A percentile compares a stretch with the other conserved stretches of the same genome.
Conservation (phyloP, 1,284 basidiomycete species). For the Kalmanozyma brasiliensis region DNA sequence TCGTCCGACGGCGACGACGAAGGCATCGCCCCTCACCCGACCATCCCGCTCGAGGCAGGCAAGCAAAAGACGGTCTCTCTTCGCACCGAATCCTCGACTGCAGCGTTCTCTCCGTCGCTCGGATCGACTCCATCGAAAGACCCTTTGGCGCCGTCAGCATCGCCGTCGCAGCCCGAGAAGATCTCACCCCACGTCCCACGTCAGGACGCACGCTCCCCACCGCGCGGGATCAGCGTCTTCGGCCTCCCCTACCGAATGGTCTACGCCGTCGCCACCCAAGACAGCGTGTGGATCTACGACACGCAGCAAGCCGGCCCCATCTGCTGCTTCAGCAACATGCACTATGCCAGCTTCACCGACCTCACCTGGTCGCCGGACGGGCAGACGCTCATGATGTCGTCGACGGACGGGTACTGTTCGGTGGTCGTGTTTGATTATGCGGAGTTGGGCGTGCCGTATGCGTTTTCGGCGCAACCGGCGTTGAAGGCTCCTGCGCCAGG, state of each 20-base stretch:
- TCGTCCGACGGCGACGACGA: conserved; percentile 17
- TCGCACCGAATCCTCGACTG: conserved; percentile 10
- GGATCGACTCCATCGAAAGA: conserved; percentile 5
- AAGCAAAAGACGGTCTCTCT: conserved; percentile 73
- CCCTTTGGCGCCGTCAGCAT: conserved; percentile 5
- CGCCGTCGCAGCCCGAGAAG: conserved; percentile 23
- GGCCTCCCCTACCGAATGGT: conserved; percentile 92
- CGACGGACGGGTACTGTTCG: conserved; percentile 96
- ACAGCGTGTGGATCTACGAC: conserved; percentile 93
- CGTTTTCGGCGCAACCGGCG: conserved; percentile 51
- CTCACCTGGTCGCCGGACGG: conserved; percentile 96
- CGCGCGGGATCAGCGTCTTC: conserved; percentile 74
- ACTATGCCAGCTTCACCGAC: conserved; percentile 98
- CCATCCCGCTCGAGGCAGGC: conserved; percentile 78
- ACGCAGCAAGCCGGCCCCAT: conserved; percentile 94
- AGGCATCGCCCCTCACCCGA: conserved; percentile 55
- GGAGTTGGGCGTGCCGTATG: conserved; percentile 79
- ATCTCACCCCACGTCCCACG: conserved; percentile 10
- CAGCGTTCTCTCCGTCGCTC: conserved; percentile 20
- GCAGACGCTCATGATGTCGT: conserved; percentile 88
- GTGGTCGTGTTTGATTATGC: conserved; percentile 81
- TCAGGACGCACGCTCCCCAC: conserved; percentile 29
- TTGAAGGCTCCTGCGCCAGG: conserved; percentile 35
- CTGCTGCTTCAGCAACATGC: conserved; percentile 90
- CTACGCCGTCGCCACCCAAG: conserved; percentile 96